Evolutionary conservation across 345 rosid genomes (phyloP), one percentile per base, ranked within the genome.

Genomic region (Populus euphratica): DNA sequence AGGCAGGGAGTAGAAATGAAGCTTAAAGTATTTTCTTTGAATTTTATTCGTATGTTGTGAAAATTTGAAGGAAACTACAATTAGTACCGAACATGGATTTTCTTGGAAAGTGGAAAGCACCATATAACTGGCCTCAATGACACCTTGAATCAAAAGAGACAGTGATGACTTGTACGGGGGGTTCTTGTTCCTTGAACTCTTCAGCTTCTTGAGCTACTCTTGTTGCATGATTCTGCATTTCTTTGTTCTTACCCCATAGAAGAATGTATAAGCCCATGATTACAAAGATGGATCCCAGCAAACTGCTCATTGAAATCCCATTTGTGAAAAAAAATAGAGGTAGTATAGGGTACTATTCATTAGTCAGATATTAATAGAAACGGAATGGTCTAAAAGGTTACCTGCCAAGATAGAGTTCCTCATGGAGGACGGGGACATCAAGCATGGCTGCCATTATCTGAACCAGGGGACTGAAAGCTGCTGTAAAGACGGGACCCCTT

Each of bases 161-260:
- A 6, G 76, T 59, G 43, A 76, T 44, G 44, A 76, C 82, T 70
- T 81, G 86, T 44, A 77, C 77, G 68, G 73, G 86, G 31, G 73
- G 77, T 41, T 83, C 89, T 77, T 70, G 84, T 65, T 81, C 82
- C 65, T 81, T 82, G 35, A 54, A 31, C 54, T 62, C 79, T 47
- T 77, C 84, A 72, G 78, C 79, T 68, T 76, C 79, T 73, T 86
- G 90, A 31, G 84, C 78, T 62, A 84, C 86, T 78, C 86, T 83
- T 79, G 65, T 76, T 47, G 65, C 77, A 16, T 72, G 74, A 78
- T 84, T 80, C 69, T 83, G 73, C 73, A 78, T 80, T 41, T 91
- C 97, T 25, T 82, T 83, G 81, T 85, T 87, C 88, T 91, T 91
- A 1, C 97, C 98, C 98, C 94, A 94, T 17, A 91, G 86, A 31